phyloP scores from a whole-genome alignment of 305 asterid species.

The Rubia balearica region DNA sequence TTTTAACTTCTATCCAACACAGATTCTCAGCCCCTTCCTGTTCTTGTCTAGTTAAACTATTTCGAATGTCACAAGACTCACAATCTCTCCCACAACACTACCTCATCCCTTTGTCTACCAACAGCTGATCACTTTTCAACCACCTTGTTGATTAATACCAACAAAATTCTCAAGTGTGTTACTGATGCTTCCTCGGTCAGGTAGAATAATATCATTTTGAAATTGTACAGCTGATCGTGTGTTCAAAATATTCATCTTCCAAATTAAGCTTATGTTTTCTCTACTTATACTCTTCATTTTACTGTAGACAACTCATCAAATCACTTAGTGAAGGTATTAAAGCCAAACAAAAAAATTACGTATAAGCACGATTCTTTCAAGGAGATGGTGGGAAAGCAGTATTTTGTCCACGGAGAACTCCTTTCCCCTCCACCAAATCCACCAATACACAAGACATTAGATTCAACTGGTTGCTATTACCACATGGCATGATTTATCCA shows the following conservation, averaged over 20 bases:
- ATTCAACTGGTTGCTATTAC: slow-evolving; percentile 4
- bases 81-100: not conserved
- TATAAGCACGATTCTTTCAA: not conserved
- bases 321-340: too few species aligned
- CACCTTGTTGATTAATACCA: not conserved
- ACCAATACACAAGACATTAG: not conserved
- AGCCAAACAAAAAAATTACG: not conserved
- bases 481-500: not conserved
- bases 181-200: not conserved
- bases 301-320: not conserved
- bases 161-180: not conserved
- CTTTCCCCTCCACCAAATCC: not conserved
- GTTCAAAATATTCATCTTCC: not conserved
- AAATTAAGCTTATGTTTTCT: not conserved
- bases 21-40: not conserved
- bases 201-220: not conserved
- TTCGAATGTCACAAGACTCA: not conserved
- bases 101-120: not conserved
- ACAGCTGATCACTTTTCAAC: not conserved
- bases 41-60: slow-evolving; percentile 1
- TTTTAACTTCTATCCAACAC: not conserved
- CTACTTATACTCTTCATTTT: not conserved
- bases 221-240: not conserved
- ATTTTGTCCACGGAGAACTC: not conserved
- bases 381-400: not conserved